Evolutionary conservation across 768 basidiomycete genomes (phyloP).

Genomic region (Leccinum rimulosum): DNA sequence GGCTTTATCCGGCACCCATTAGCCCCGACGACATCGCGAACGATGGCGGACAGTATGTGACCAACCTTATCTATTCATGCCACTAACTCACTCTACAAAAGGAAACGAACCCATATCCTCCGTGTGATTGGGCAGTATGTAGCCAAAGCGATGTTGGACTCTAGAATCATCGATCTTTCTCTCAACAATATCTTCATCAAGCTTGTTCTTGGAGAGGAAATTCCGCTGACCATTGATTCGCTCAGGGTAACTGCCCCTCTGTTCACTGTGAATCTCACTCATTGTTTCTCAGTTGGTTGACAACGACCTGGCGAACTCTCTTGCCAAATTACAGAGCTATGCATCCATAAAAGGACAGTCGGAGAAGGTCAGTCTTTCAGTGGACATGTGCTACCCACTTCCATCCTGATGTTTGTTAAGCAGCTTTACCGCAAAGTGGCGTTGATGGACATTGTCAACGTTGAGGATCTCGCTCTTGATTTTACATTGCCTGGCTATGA

Average conservation of each 20-base stretch:
- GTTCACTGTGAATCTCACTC: background rate
- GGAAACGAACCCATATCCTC: conserved; percentile 83
- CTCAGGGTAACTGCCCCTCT: conserved; percentile 59
- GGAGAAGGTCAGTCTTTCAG: conserved; percentile 49
- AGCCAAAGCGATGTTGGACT: conserved; percentile 95
- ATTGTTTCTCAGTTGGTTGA: conserved; percentile 67
- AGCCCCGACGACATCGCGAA: conserved; percentile 63
- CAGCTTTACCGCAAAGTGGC: conserved; percentile 57
- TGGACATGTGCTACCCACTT: background rate
- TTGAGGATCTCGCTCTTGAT: conserved; percentile 90
- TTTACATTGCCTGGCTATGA: conserved; percentile 97
- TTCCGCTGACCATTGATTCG: conserved; percentile 79
- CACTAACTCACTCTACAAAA: conserved; percentile 28
- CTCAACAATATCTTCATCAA: conserved; percentile 96
- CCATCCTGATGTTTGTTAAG: conserved; percentile 3
- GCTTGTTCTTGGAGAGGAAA: conserved; percentile 80
- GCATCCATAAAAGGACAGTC: conserved; percentile 44
- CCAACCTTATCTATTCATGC: background rate
- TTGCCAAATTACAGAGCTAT: conserved; percentile 74
- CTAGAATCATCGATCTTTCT: conserved; percentile 93
- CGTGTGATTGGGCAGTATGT: conserved; percentile 93
- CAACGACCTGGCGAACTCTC: conserved; percentile 77
- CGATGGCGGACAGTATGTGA: conserved; percentile 71
- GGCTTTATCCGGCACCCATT: conserved; percentile 87
- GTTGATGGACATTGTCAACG: conserved; percentile 56